These are phyloP conservation scores for Sinapis alba DNA, from an alignment of 441 rosid genomes.

Conservation along the genomic window DNA sequence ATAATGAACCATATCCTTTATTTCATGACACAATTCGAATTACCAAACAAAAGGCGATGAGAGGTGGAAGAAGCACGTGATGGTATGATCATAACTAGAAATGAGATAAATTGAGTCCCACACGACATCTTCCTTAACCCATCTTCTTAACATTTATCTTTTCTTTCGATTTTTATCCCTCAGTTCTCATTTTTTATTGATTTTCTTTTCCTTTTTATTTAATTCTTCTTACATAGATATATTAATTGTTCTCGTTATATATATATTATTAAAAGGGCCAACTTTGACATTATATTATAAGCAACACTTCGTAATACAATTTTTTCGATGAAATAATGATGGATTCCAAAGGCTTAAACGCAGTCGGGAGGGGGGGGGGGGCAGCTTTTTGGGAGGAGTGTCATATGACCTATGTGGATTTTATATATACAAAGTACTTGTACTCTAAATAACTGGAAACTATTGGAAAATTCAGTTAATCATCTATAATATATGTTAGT, in stretches of 20 bases:
- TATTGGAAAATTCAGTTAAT: not conserved
- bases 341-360: not conserved
- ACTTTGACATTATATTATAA: not conserved
- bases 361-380: not conserved
- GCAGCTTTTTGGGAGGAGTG: not conserved
- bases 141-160: conserved; percentile 6
- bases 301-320: not conserved
- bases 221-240: not conserved
- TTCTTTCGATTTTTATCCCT: not conserved
- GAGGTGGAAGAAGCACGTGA: conserved; percentile 30
- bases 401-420: not conserved
- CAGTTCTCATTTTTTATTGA: not conserved
- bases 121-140: conserved; percentile 38
- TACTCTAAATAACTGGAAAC: not conserved
- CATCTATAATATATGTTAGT: not conserved
- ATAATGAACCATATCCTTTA: not conserved
- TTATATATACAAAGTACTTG: not conserved
- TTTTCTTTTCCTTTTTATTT: not conserved
- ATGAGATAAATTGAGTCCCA: conserved; percentile 30
- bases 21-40: conserved; percentile 21
- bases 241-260: no score
- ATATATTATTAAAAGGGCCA: not conserved
- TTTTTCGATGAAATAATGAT: not conserved
- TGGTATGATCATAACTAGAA: conserved; percentile 25
- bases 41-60: conserved; percentile 27